These are phyloP conservation scores for Ganoderma resinaceum DNA, from an alignment of 1,284 basidiomycete genomes.

Conservation along the genomic window DNA sequence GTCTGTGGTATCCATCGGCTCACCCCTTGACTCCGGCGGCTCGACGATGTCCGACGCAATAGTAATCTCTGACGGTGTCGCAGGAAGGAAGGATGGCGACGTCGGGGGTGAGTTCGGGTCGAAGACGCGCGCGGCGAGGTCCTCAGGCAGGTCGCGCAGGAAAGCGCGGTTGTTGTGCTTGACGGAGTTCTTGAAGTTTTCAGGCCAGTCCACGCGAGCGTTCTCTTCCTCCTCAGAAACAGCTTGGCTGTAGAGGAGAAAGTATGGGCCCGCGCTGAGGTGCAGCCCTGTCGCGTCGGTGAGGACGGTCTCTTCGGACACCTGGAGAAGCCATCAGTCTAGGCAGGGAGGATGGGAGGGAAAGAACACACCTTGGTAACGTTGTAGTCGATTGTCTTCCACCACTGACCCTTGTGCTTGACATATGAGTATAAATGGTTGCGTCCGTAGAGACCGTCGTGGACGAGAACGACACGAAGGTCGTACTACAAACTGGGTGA, in stretches of 20 bases:
- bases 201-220: slow-evolving; percentile 47
- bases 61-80: slow-evolving; percentile 33
- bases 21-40: slow-evolving; percentile 32
- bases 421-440: slow-evolving; percentile 80
- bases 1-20: slow-evolving; percentile 32
- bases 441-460: slow-evolving; percentile 76
- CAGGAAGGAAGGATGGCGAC: slow-evolving; percentile 24
- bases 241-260: slow-evolving; percentile 72
- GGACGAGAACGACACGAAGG: slow-evolving; percentile 74
- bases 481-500: slow-evolving; percentile 61
- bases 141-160: slow-evolving; percentile 35
- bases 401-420: slow-evolving; percentile 70
- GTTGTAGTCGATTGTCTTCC: slow-evolving; percentile 78
- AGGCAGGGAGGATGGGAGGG: no score
- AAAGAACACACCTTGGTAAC: slow-evolving; percentile 60
- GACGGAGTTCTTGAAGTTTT: slow-evolving; percentile 45
- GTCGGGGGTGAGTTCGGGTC: slow-evolving; percentile 42
- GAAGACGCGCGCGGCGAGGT: slow-evolving; percentile 30
- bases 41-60: slow-evolving; percentile 33
- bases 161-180: slow-evolving; percentile 43
- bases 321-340: slow-evolving; percentile 47
- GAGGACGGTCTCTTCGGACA: slow-evolving; percentile 70
- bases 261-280: slow-evolving; percentile 75
- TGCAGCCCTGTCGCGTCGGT: slow-evolving; percentile 73
- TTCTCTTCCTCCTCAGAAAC: slow-evolving; percentile 45